Conservation (phyloP, 441 rosid genomes). For the Manihot esculenta region DNA sequence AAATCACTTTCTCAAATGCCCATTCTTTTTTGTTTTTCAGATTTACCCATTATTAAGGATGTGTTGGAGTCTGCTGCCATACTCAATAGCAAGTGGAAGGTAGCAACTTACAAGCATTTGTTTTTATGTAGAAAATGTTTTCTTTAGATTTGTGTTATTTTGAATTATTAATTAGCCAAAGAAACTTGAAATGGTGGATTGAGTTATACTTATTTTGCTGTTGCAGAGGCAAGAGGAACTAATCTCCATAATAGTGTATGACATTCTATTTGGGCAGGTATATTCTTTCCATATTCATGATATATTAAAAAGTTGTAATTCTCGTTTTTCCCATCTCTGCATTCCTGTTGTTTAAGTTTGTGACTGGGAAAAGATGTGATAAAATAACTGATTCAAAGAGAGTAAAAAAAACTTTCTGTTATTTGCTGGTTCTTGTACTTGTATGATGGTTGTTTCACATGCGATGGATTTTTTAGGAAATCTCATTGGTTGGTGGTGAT, state of each 20-base stretch:
- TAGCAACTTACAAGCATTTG: slow-evolving; percentile 12
- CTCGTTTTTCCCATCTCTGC: too few relatives aligned
- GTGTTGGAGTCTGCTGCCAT: slow-evolving; percentile 56
- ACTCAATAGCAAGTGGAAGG: slow-evolving; percentile 84
- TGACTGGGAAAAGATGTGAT: not conserved
- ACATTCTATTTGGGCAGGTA: slow-evolving; percentile 84
- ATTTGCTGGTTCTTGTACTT: not conserved
- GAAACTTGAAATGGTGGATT: not conserved
- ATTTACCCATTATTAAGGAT: slow-evolving; percentile 61
- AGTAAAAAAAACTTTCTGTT: not conserved
- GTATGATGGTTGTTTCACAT: slow-evolving; percentile 17
- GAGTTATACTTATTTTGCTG: not conserved
- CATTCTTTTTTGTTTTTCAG: slow-evolving; percentile 34
- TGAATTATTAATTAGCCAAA: not conserved
- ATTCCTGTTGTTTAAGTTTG: not conserved
- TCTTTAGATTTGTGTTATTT: not conserved
- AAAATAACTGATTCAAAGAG: not conserved
- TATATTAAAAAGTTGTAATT: not conserved
- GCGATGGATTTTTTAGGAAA: slow-evolving; percentile 42
- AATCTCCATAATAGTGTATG: slow-evolving; percentile 63
- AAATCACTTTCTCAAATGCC: not conserved
- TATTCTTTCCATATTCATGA: not conserved
- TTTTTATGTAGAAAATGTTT: not conserved
- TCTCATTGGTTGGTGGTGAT: slow-evolving; percentile 62
- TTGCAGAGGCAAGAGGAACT: slow-evolving; percentile 75